Conservation (phyloP, 306 rosid genomes). For the Neltuma alba region DNA sequence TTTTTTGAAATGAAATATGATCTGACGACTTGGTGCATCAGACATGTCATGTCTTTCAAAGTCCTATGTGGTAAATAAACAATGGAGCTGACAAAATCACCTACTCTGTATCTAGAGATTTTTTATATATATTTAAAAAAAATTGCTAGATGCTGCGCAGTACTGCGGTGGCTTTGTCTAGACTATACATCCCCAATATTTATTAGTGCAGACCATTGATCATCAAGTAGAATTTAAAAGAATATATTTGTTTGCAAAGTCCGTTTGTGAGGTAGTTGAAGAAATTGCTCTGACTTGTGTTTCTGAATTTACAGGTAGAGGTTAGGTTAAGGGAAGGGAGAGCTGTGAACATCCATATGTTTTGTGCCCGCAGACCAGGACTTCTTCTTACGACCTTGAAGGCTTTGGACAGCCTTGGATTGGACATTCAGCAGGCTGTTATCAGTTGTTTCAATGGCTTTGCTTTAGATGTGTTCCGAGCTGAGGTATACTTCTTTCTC, state of each 20-base stretch:
- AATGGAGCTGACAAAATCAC: background rate
- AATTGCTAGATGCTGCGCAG: background rate
- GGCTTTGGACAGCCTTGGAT: constrained; percentile 86
- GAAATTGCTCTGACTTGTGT: constrained; percentile 21
- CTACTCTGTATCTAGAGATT: background rate
- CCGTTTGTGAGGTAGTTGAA: constrained; percentile 17
- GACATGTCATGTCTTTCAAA: constrained; percentile 12
- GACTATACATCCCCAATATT: background rate
- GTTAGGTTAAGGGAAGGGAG: constrained; percentile 89
- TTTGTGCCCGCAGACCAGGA: constrained; percentile 89
- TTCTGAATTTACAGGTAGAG: constrained; percentile 68
- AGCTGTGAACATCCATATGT: constrained; percentile 97
- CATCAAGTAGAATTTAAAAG: background rate
- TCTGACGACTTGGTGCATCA: background rate
- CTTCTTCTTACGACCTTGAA: constrained; percentile 89
- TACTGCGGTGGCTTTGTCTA: background rate
- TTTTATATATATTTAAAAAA: background rate
- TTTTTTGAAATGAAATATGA: background rate
- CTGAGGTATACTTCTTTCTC: constrained; percentile 68
- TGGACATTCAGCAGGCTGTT: constrained; percentile 98
- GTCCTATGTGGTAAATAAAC: background rate
- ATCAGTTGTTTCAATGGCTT: constrained; percentile 98
- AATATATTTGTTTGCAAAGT: constrained; percentile 4
- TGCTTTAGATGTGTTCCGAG: constrained; percentile 92
- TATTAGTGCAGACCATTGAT: constrained; percentile 12